These are phyloP conservation scores for Chaetomidium leptoderma DNA, from an alignment of 495 filamentous ascomycete species.

Conservation along the genomic window DNA sequence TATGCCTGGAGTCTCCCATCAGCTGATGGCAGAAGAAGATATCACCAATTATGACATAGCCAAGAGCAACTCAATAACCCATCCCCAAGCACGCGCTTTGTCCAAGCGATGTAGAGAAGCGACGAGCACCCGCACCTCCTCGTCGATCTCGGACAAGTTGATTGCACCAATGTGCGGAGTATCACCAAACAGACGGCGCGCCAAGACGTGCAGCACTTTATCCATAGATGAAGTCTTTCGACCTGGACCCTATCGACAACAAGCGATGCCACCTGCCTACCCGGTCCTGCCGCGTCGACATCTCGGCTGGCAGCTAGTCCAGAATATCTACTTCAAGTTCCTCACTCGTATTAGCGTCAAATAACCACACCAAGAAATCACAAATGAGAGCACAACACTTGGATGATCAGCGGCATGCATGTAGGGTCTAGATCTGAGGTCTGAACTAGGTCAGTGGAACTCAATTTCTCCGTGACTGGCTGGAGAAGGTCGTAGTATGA, in stretches of 20 bases:
- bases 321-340: not conserved
- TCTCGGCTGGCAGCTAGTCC: not conserved
- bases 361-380: not conserved
- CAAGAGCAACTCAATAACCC: not conserved
- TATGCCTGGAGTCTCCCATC: not conserved
- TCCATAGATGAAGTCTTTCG: conserved; percentile 16
- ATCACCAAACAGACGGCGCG: not conserved
- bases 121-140: not conserved
- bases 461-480: not conserved
- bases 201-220: conserved; percentile 20
- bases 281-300: not conserved
- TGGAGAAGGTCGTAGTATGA: not conserved
- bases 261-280: not conserved
- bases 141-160: not conserved
- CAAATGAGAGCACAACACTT: too few species aligned
- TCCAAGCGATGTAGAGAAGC: not conserved
- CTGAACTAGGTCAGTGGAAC: not conserved
- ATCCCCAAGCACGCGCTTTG: not conserved
- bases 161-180: not conserved
- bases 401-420: not conserved
- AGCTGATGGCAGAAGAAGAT: not conserved
- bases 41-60: not conserved
- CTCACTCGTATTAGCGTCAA: not conserved
- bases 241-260: not conserved
- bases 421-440: not conserved